phyloP scores from a whole-genome alignment of 192 early-diverging fungal species.

The Coemansia guatemalensis region DNA sequence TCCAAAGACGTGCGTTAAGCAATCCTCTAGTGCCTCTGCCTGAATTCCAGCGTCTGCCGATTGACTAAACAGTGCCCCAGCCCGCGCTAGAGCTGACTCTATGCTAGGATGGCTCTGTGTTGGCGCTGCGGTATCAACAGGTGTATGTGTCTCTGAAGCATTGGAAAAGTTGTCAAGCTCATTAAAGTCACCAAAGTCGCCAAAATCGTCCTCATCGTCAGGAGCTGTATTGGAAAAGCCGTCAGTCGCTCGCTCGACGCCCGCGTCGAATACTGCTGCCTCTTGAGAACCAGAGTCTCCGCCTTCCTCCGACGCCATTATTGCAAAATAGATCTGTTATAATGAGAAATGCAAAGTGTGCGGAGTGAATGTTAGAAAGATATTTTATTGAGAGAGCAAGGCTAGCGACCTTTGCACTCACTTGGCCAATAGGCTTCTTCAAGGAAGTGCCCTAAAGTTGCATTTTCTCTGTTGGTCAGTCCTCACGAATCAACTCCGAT shows the following conservation, averaged over 20 bases:
- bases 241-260: slow-evolving; percentile 11
- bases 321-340: no score
- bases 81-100: slow-evolving; percentile 10
- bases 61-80: slow-evolving; percentile 7
- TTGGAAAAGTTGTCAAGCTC: slow-evolving; percentile 8
- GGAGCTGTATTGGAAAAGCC: slow-evolving; percentile 15
- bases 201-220: slow-evolving; percentile 15
- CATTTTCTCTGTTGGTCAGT: no score
- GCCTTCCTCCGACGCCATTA: no score
- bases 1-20: slow-evolving; percentile 15
- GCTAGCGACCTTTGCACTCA: no score
- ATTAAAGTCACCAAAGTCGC: slow-evolving; percentile 31
- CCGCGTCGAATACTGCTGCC: neutral
- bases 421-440: no score
- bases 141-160: neutral
- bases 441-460: no score
- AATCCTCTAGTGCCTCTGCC: slow-evolving; percentile 8
- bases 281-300: no score
- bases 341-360: no score
- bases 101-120: neutral
- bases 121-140: neutral
- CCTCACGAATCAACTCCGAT: no score
- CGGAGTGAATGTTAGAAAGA: no score
- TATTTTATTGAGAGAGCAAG: no score
- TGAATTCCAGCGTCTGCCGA: neutral